Conservation (phyloP, 768 basidiomycete genomes). For the Phanerochaete carnosa region DNA sequence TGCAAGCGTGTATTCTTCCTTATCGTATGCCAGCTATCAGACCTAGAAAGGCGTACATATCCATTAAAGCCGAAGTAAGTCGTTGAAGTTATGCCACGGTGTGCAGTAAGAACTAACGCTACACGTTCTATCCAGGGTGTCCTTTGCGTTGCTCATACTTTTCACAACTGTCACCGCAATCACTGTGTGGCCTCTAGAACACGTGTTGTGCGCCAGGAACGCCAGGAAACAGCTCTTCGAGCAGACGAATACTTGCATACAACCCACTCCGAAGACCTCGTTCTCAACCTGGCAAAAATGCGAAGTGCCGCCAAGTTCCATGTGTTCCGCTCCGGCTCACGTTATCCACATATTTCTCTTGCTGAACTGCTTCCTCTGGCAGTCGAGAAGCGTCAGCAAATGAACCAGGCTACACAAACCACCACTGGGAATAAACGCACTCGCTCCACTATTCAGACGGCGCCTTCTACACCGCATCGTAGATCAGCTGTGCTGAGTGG, state of each 20-base stretch:
- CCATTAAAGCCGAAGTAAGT: neutral
- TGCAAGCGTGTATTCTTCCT: neutral
- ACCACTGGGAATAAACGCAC: no score
- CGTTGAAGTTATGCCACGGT: neutral
- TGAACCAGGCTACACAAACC: no score
- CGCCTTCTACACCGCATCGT: no score
- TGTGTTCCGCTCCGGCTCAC: neutral
- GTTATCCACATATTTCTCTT: neutral
- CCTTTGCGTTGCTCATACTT: constrained; percentile 1
- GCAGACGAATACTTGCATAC: neutral
- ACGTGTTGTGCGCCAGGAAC: neutral
- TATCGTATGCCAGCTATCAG: neutral
- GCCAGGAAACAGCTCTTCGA: neutral
- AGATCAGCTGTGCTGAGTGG: no score
- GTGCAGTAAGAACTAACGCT: neutral
- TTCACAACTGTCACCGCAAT: constrained; percentile 1
- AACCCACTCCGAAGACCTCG: neutral
- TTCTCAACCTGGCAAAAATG: constrained; percentile 2
- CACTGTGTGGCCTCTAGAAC: neutral
- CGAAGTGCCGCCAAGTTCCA: neutral
- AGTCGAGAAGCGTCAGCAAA: no score
- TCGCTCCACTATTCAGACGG: no score
- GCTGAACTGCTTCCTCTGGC: no score
- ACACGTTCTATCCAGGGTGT: neutral
- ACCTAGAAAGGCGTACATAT: neutral